A percentile compares a stretch with the other conserved stretches of the same genome.
phyloP scores from a whole-genome alignment of 768 basidiomycete genomes.

The Amylocystis lapponica region DNA sequence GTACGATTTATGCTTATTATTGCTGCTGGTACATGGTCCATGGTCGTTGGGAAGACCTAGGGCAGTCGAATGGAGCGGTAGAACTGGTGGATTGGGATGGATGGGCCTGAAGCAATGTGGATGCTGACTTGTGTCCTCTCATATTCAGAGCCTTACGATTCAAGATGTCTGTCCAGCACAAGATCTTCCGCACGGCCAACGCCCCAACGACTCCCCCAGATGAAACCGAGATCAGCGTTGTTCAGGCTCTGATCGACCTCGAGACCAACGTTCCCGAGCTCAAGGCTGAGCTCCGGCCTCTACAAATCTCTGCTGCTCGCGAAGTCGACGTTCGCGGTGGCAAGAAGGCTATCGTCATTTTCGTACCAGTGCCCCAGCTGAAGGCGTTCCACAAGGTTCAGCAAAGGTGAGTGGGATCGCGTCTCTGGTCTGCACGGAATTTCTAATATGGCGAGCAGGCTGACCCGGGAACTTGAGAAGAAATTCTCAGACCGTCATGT shows the following conservation, averaged over 20 bases:
- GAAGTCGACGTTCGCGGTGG: constrained; percentile 99
- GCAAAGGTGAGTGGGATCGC: constrained; percentile 82
- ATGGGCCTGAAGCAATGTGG: constrained; percentile 39
- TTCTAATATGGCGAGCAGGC: constrained; percentile 57
- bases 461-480: constrained; percentile 99
- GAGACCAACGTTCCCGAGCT: constrained; percentile 98
- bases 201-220: constrained; percentile 86
- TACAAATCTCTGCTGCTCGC: constrained; percentile 97
- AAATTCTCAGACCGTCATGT: constrained; percentile 99
- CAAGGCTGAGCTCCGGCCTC: constrained; percentile 90
- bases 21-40: constrained; percentile 16
- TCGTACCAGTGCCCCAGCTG: constrained; percentile 94
- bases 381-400: constrained; percentile 99
- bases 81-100: constrained; percentile 42
- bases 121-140: constrained; percentile 34
- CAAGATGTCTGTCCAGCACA: constrained; percentile 76
- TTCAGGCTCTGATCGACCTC: constrained; percentile 94
- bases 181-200: constrained; percentile 95
- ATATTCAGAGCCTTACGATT: constrained; percentile 19
- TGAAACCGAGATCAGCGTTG: constrained; percentile 87
- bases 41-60: constrained; percentile 7
- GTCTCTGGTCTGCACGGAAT: neutral
- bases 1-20: constrained; percentile 34
- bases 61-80: constrained; percentile 9
- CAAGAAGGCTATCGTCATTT: constrained; percentile 98